A percentile compares a stretch with the other conserved stretches of the same genome.
phyloP scores from a whole-genome alignment of 2,329 filamentous ascomycete genomes.

The Talaromyces sp. region DNA sequence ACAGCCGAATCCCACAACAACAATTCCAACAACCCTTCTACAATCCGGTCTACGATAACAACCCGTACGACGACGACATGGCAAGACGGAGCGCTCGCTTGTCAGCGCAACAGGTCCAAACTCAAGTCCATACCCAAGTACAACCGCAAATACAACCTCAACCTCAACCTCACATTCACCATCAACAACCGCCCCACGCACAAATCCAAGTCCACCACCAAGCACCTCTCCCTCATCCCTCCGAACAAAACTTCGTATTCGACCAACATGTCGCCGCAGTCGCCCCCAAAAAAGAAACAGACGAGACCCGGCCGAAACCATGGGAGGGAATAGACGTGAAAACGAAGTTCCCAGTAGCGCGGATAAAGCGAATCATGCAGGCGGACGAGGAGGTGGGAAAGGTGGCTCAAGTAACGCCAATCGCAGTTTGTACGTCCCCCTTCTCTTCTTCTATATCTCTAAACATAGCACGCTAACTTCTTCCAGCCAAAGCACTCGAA shows the following conservation, averaged over 20 bases:
- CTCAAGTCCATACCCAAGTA: conserved; percentile 23
- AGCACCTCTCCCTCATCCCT: neutral
- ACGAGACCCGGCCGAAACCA: conserved; percentile 25
- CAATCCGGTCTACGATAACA: neutral
- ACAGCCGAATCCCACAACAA: conserved; percentile 32
- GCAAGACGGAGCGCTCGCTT: conserved; percentile 41
- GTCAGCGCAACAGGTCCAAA: conserved; percentile 23
- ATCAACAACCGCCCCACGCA: conserved; percentile 23
- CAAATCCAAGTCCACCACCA: neutral
- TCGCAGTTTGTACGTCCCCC: conserved; percentile 67
- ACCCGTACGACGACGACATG: conserved; percentile 34
- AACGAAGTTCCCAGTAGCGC: conserved; percentile 93
- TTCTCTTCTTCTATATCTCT: neutral
- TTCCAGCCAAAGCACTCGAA: conserved; percentile 80
- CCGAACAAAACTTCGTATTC: conserved; percentile 14
- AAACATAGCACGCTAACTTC: neutral
- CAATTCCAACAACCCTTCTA: conserved; percentile 33
- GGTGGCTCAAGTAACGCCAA: conserved; percentile 94
- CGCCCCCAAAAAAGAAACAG: conserved; percentile 15
- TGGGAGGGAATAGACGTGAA: conserved; percentile 68
- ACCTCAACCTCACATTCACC: conserved; percentile 18
- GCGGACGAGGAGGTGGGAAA: conserved; percentile 98
- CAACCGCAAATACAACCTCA: neutral
- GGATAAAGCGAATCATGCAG: conserved; percentile 99
- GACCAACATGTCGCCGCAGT: conserved; percentile 19